Conservation (phyloP, 768 basidiomycete species). For the Rhodotorula graminis region DNA sequence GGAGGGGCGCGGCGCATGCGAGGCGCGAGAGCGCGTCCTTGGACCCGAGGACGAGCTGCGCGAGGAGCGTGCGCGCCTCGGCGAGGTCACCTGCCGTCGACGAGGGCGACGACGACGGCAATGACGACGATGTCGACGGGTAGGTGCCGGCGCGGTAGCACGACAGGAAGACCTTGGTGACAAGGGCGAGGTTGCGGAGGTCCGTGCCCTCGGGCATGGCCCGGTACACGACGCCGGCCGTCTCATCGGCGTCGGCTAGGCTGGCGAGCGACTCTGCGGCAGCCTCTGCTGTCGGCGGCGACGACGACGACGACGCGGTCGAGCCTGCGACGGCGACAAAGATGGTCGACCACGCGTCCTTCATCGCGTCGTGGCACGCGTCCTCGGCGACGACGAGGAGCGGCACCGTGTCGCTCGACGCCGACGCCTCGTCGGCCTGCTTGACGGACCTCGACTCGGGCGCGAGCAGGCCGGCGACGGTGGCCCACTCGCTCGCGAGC, state of each 20-base stretch:
- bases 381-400: conserved; percentile 33
- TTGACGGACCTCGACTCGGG: not conserved
- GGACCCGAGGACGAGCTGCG: conserved; percentile 10
- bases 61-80: not conserved
- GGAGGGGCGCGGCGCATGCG: conserved; percentile 12
- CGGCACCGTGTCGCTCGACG: conserved; percentile 29
- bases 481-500: conserved; percentile 14
- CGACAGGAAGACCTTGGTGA: conserved; percentile 12
- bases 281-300: not conserved
- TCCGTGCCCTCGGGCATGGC: conserved; percentile 13
- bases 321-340: conserved; percentile 20
- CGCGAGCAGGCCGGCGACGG: conserved; percentile 8
- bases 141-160: not conserved
- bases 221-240: conserved; percentile 12
- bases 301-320: conserved; percentile 3
- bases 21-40: conserved; percentile 10
- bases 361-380: conserved; percentile 17
- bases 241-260: not conserved
- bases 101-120: not conserved
- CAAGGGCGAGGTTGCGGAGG: not conserved
- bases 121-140: too few species aligned
- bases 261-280: not conserved
- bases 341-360: conserved; percentile 18
- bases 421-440: not conserved
- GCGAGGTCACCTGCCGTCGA: not conserved